Percentiles rank a stretch among this genome's conserved stretches.
These are phyloP conservation scores for Linnemannia hyalina DNA, from an alignment of 192 early-diverging fungal genomes.

Conservation along the genomic window DNA sequence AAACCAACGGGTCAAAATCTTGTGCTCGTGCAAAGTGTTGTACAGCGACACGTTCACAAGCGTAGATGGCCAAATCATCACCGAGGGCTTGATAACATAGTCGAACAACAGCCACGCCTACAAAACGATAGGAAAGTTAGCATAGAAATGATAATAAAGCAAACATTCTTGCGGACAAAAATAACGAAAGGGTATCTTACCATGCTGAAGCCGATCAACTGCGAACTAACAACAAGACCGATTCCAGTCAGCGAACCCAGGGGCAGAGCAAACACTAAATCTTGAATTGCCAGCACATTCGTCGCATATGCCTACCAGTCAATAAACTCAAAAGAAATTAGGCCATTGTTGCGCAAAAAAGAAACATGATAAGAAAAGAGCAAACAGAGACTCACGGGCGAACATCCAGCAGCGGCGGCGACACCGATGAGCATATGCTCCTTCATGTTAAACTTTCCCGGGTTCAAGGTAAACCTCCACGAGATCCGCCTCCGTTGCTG, in stretches of 20 bases:
- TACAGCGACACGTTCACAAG: conserved; percentile 69
- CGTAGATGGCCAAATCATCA: conserved; percentile 91
- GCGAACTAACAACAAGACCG: conserved; percentile 41
- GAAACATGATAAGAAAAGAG: background rate
- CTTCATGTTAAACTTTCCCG: conserved; percentile 72
- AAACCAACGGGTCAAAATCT: conserved; percentile 48
- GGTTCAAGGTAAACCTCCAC: conserved; percentile 45
- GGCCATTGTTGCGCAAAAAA: background rate
- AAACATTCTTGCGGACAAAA: background rate
- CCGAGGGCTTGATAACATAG: conserved; percentile 84
- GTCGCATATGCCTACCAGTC: conserved; percentile 39
- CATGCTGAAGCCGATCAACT: conserved; percentile 54
- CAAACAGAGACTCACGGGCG: conserved; percentile 43
- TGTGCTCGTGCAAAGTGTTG: conserved; percentile 61
- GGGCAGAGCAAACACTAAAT: conserved; percentile 27
- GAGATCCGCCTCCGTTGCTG: background rate
- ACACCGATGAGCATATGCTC: conserved; percentile 75
- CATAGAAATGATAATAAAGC: background rate
- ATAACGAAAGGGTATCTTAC: conserved; percentile 3
- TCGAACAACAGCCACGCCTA: conserved; percentile 58
- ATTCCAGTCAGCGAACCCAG: conserved; percentile 29
- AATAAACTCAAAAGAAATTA: background rate
- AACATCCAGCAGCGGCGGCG: conserved; percentile 66
- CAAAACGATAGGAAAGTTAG: background rate
- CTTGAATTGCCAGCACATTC: conserved; percentile 47